Base-by-base conservation (phyloP, 352 stramenopile species). In the Phytopythium delawarense region DNA sequence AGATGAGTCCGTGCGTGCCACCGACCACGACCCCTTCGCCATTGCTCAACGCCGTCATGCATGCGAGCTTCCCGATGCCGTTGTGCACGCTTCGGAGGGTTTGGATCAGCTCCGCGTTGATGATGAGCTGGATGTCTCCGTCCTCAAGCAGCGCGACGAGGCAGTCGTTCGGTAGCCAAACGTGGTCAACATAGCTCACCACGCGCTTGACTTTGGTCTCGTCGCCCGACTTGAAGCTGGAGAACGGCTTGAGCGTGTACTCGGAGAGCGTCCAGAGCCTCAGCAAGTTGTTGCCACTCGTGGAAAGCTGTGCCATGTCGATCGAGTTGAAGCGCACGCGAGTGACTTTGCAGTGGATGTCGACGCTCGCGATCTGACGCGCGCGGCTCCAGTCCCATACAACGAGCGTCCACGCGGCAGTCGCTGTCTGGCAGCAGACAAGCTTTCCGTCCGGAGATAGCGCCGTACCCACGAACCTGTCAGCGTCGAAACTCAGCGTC, bases 311-410 rank as follows among this genome's bases (percentile, higher is more conserved):
- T 4, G 80, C 84, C 75, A 92, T 87, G 60, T 94, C 84, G 45
- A 91, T 77, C 20, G 71, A 59, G 62, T 94, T 94, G 54, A 94
- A 94, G 21, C 72, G 79, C 23, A 92, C 79, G 34, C 84, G 72
- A 50, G 82, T 83, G 39, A 92, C 82, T 32, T 85, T 76, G 60
- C 69, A 85, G 45, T 92, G 81, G n/a, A 91, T 79, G 11, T 91
- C 81, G 1, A 63, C 69, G 25, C 78, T 57, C 7, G 84, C 82
- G 15, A 94, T 62, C 66, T 89, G 79, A 1, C 84, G 67, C 13
- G 78, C 79, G 5, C 81, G 75, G n/a, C 70, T 73, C 84, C 84
- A 94, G 61, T 94, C 84, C 82, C 81, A 94, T 3, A 94, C 74
- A 1, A 87, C 67, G 4, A 94, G 66, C 48, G 71, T 84, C 83